Base-by-base conservation (phyloP, 768 basidiomycete genomes). In the Hypsizygus marmoreus region DNA sequence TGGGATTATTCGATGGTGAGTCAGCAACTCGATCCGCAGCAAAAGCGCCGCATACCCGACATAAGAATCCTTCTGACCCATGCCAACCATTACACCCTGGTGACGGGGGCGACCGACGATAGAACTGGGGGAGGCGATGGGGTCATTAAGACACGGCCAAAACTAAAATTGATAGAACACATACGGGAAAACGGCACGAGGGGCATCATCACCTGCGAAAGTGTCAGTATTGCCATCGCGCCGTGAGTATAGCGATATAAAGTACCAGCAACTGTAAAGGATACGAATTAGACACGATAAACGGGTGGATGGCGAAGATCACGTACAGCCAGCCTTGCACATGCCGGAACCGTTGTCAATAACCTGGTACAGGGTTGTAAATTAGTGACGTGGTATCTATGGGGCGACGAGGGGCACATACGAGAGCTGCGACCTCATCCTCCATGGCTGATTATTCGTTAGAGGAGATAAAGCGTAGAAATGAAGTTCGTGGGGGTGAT, bases 271-370 rank as follows among this genome's bases (percentile, higher is more conserved):
- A 85, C 84, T 86, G 58, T 47, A 55, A 32, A 54, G 41, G 36
- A 35, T 16, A 44, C 37, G 50, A 26, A 45, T 58, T 37, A 62
- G 54, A 63, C 13, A 61, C 55, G 36, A 32, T 23, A 25, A 17
- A 19, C 29, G 39, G 51, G 38, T 50, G 40, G 41, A 47, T 50
- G 46, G 40, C 24, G 20, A 45, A 45, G 58, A 56, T 54, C 29
- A 86, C 88, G 60, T 68, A 91, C 90, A 93, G 74, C 97, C 95
- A 82, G 95, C 95, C 78, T 98, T 98, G 88, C 95, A 97, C 95
- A 97, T 98, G 73, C 95, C 95, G 65, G 95, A 97, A 65, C 91
- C 92, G 70, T 91, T 91, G 72, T 92, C 88, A 66, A 90, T 87
- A 70, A 91, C 88, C 88, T 88, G 54, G 23, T 37, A 17, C 22